A percentile compares a stretch with the other conserved stretches of the same genome.
phyloP scores from a whole-genome alignment of 2,329 filamentous ascomycete genomes.

The Colletotrichum magnum region DNA sequence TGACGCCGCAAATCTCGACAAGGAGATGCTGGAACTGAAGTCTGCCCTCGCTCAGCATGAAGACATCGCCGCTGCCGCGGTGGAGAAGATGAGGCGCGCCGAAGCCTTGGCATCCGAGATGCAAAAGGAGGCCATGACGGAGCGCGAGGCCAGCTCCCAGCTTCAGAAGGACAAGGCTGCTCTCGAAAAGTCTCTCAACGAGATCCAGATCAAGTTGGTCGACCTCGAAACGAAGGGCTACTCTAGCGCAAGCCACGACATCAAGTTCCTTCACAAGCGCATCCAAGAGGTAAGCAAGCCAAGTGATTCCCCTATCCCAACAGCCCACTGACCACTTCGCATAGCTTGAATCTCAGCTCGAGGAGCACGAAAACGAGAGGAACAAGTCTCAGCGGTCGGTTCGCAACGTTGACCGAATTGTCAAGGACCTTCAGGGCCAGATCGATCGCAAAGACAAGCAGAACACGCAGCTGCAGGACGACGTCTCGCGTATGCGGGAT shows the following conservation, averaged over 20 bases:
- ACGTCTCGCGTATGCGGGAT: conserved; percentile 87
- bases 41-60: conserved; percentile 91
- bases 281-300: conserved; percentile 86
- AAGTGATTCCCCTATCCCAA: conserved; percentile 16
- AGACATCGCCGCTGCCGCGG: conserved; percentile 89
- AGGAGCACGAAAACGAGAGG: conserved; percentile 84
- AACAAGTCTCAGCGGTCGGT: conserved; percentile 87
- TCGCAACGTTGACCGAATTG: conserved; percentile 92
- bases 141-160: conserved; percentile 85
- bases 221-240: conserved; percentile 98
- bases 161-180: conserved; percentile 91
- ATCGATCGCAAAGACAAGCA: conserved; percentile 95
- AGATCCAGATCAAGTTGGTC: conserved; percentile 89
- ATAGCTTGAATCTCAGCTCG: conserved; percentile 89
- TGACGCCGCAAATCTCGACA: conserved; percentile 90
- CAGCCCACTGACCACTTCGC: conserved; percentile 44
- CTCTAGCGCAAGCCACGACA: conserved; percentile 92
- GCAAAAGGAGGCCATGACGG: conserved; percentile 90
- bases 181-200: conserved; percentile 91
- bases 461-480: conserved; percentile 84
- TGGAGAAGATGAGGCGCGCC: conserved; percentile 97
- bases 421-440: conserved; percentile 93
- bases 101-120: conserved; percentile 90
- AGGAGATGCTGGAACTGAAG: conserved; percentile 90
- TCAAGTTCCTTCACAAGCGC: conserved; percentile 93